Percentiles rank a stretch among this genome's conserved stretches.
These are phyloP conservation scores for Vicia faba DNA, from an alignment of 306 rosid genomes.

Conservation along the genomic window DNA sequence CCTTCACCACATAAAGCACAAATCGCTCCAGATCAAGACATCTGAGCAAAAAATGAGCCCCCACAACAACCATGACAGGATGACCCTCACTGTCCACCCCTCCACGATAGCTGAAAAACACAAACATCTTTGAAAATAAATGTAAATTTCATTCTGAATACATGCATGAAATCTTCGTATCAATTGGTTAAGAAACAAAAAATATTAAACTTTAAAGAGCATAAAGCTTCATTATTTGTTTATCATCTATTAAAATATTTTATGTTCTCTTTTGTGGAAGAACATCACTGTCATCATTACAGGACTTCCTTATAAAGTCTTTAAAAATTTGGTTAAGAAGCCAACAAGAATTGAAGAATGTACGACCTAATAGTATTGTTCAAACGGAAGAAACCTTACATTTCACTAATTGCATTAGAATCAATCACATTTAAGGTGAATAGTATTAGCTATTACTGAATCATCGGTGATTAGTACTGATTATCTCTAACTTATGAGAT, in stretches of 20 bases:
- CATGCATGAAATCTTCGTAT: constrained; percentile 16
- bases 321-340: constrained; percentile 2
- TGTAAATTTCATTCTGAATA: constrained; percentile 26
- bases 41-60: constrained; percentile 93
- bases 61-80: constrained; percentile 95
- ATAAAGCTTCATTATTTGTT: constrained; percentile 19
- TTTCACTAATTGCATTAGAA: constrained; percentile 8
- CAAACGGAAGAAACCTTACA: constrained; percentile 33
- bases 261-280: constrained; percentile 19
- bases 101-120: constrained; percentile 82
- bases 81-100: constrained; percentile 97
- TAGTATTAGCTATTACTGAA: constrained; percentile 13
- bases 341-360: constrained; percentile 27
- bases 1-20: constrained; percentile 85
- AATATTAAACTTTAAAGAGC: constrained; percentile 13
- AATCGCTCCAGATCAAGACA: constrained; percentile 97
- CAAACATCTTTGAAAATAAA: constrained; percentile 19
- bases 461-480: not conserved
- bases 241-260: constrained; percentile 21
- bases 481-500: constrained; percentile 15
- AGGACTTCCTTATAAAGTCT: constrained; percentile 12
- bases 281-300: constrained; percentile 8
- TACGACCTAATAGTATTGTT: constrained; percentile 1
- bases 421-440: not conserved
- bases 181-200: constrained; percentile 18